These are phyloP conservation scores for Torulaspora delbrueckii DNA, from an alignment of 805 yeast species.

Conservation along the genomic window DNA sequence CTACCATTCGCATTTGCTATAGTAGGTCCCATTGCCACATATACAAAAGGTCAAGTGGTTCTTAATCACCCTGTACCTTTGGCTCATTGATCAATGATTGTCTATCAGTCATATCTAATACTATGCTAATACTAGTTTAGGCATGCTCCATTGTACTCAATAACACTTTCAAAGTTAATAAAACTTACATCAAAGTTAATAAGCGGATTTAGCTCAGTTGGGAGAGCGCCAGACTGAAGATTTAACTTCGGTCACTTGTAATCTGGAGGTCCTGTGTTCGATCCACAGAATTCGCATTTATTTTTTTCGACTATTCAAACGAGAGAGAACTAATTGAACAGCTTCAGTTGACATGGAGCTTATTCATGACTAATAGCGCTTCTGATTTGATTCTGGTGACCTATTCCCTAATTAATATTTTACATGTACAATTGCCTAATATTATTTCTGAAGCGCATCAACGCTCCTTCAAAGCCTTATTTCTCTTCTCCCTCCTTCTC, in stretches of 20 bases:
- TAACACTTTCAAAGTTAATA: too few relatives aligned
- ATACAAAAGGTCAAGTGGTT: neutral
- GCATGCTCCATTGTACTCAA: neutral
- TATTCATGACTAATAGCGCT: too few relatives aligned
- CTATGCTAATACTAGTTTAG: neutral
- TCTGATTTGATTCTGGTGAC: neutral
- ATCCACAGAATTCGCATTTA: conserved; percentile 67
- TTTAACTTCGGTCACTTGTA: conserved; percentile 25
- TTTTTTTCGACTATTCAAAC: too few relatives aligned
- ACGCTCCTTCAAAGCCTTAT: conserved; percentile 88
- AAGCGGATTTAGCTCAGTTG: conserved; percentile 43
- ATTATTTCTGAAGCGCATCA: conserved; percentile 23
- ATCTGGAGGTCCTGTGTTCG: conserved; percentile 83
- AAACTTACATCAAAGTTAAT: neutral
- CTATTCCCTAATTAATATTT: neutral
- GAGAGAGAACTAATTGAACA: too few relatives aligned
- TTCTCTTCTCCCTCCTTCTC: conserved; percentile 89
- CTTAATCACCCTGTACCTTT: too few relatives aligned
- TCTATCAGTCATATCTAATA: neutral
- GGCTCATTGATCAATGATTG: neutral
- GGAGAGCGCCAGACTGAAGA: conserved; percentile 45
- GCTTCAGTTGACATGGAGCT: too few relatives aligned
- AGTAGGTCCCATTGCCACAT: conserved; percentile 1
- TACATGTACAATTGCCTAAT: neutral
- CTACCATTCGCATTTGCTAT: neutral